Conservation (phyloP, 148 eudicot genomes). For the Vaccinium myrtillus region DNA sequence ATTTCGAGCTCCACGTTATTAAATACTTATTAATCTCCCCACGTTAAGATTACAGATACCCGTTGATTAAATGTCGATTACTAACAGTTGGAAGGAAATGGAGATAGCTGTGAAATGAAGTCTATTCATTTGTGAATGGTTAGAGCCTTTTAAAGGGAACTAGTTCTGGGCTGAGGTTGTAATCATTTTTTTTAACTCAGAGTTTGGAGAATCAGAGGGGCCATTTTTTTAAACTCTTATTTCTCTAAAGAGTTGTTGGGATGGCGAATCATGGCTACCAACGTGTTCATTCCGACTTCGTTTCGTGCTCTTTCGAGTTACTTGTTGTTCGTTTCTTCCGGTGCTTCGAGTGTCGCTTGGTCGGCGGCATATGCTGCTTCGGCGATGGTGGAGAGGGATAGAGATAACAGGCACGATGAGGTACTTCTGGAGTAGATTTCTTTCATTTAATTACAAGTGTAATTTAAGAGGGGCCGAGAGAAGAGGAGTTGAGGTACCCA, state of each 20-base stretch:
- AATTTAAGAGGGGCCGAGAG: too few species aligned
- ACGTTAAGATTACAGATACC: too few species aligned
- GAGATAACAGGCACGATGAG: constrained; percentile 60
- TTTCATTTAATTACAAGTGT: background rate
- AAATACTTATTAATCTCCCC: too few species aligned
- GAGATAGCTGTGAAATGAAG: too few species aligned
- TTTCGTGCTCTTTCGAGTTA: constrained; percentile 62
- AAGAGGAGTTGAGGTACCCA: too few species aligned
- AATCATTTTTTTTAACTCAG: constrained; percentile 20
- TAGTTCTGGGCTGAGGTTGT: constrained; percentile 20
- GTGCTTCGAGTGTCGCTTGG: constrained; percentile 78
- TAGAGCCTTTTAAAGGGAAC: background rate
- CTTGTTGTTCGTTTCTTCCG: constrained; percentile 68
- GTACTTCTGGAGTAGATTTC: constrained; percentile 23
- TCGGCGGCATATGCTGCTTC: constrained; percentile 73
- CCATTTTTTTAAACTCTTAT: background rate
- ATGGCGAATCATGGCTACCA: constrained; percentile 73
- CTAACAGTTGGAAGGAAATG: too few species aligned
- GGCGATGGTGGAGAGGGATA: constrained; percentile 66
- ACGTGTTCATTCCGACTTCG: constrained; percentile 59
- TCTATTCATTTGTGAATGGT: too few species aligned
- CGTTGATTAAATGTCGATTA: too few species aligned
- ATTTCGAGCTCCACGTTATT: too few species aligned
- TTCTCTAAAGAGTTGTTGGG: constrained; percentile 12
- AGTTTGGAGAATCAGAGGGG: constrained; percentile 16